Percentiles rank a stretch among this genome's conserved stretches.
Conservation (phyloP, 129 eudicot genomes). For the Sambucus nigra region DNA sequence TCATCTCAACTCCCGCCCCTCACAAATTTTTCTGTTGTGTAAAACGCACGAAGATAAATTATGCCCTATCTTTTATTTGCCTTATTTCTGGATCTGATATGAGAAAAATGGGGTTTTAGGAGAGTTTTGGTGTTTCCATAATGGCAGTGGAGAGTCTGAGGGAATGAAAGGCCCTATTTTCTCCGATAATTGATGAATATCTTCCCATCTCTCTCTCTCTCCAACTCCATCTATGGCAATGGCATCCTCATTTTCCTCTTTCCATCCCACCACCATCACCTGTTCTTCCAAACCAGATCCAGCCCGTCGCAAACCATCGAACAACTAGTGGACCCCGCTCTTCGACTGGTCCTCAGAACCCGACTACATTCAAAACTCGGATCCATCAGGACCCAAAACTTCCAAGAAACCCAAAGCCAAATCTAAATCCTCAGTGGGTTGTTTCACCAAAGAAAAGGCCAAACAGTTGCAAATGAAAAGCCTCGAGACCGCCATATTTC, state of each 20-base stretch:
- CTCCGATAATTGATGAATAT: too few relatives aligned
- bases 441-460: constrained; percentile 56
- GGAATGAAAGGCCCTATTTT: too few relatives aligned
- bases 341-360: constrained; percentile 52
- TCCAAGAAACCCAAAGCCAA: constrained; percentile 7
- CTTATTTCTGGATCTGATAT: too few relatives aligned
- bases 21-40: too few relatives aligned
- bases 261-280: constrained; percentile 21
- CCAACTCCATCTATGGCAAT: constrained; percentile 24
- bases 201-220: neutral
- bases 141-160: too few relatives aligned
- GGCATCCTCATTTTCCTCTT: constrained; percentile 30
- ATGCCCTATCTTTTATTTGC: too few relatives aligned
- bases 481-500: constrained; percentile 21
- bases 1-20: too few relatives aligned
- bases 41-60: too few relatives aligned
- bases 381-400: constrained; percentile 8
- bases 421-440: constrained; percentile 31
- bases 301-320: too few relatives aligned
- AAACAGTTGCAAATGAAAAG: constrained; percentile 40
- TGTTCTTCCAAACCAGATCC: constrained; percentile 10
- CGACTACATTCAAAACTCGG: constrained; percentile 40
- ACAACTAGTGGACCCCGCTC: constrained; percentile 56
- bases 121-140: too few relatives aligned
- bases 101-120: too few relatives aligned